Conservation (phyloP, 164 flowering plant species). For the Annona squamosa region DNA sequence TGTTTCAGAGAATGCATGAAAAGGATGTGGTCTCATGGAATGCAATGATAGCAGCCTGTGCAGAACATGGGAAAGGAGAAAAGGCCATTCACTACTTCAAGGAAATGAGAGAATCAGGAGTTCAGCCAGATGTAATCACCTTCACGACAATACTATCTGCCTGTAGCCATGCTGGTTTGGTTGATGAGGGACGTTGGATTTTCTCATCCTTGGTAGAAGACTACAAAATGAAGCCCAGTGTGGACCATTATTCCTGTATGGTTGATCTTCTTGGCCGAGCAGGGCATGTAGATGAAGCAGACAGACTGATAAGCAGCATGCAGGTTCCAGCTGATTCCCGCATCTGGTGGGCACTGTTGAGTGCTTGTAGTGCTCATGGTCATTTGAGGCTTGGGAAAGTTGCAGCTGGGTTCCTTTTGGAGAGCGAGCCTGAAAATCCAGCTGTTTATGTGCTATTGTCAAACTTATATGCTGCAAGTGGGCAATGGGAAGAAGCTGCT, state of each 20-base stretch:
- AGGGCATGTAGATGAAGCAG: constrained; percentile 52
- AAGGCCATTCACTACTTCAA: constrained; percentile 42
- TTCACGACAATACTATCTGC: constrained; percentile 59
- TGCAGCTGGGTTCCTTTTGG: constrained; percentile 41
- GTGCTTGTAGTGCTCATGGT: constrained; percentile 60
- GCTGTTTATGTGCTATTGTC: constrained; percentile 47
- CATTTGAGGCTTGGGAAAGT: constrained; percentile 48
- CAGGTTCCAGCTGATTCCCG: constrained; percentile 24
- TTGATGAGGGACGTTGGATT: constrained; percentile 37
- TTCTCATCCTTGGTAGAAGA: constrained; percentile 46
- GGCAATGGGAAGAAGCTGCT: constrained; percentile 62
- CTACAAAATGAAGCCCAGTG: constrained; percentile 36
- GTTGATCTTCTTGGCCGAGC: constrained; percentile 56
- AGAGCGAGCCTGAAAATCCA: constrained; percentile 39
- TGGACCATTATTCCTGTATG: constrained; percentile 54
- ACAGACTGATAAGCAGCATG: constrained; percentile 26
- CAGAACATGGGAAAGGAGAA: constrained; percentile 57
- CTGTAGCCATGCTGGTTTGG: constrained; percentile 67
- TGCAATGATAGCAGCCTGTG: constrained; percentile 50
- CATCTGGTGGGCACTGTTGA: constrained; percentile 54
- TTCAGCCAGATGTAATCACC: constrained; percentile 48
- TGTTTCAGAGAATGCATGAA: constrained; percentile 34
- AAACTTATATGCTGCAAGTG: constrained; percentile 49
- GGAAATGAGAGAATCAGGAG: constrained; percentile 28
- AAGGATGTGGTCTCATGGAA: constrained; percentile 56